Conservation (phyloP, 1,284 basidiomycete genomes). For the Fomes fomentarius region DNA sequence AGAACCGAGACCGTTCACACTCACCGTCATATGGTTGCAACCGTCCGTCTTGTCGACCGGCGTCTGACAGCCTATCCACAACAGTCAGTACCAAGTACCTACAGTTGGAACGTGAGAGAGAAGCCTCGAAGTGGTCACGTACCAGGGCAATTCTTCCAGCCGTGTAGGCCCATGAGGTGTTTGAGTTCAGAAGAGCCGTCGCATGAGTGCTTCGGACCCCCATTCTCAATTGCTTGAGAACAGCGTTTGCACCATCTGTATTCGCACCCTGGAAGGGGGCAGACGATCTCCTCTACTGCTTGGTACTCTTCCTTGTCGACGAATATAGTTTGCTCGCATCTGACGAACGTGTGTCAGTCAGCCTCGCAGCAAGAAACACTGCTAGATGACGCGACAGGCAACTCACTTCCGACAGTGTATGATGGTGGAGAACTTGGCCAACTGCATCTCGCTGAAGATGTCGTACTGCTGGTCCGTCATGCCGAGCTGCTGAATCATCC, state of each 20-base stretch:
- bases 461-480: constrained; percentile 49
- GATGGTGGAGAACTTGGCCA: constrained; percentile 53
- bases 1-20: constrained; percentile 19
- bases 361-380: too few relatives aligned
- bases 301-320: constrained; percentile 54
- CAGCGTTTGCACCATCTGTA: constrained; percentile 59
- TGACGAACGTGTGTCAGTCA: constrained; percentile 22
- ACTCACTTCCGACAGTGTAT: constrained; percentile 54
- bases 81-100: too few relatives aligned
- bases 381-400: neutral
- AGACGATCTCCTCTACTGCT: constrained; percentile 41
- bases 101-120: neutral
- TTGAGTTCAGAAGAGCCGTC: constrained; percentile 57
- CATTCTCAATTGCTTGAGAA: constrained; percentile 43
- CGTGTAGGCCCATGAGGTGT: constrained; percentile 51
- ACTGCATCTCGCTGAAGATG: constrained; percentile 56
- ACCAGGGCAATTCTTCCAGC: constrained; percentile 66
- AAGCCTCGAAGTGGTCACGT: constrained; percentile 12
- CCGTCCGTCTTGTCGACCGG: constrained; percentile 59
- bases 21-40: constrained; percentile 69
- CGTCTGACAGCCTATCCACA: constrained; percentile 53
- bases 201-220: constrained; percentile 52
- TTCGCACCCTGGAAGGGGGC: constrained; percentile 48
- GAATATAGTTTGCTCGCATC: constrained; percentile 49
- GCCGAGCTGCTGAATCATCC: constrained; percentile 49